phyloP scores from a whole-genome alignment of 2,329 filamentous ascomycete species.

The Hymenoscyphus repandus region DNA sequence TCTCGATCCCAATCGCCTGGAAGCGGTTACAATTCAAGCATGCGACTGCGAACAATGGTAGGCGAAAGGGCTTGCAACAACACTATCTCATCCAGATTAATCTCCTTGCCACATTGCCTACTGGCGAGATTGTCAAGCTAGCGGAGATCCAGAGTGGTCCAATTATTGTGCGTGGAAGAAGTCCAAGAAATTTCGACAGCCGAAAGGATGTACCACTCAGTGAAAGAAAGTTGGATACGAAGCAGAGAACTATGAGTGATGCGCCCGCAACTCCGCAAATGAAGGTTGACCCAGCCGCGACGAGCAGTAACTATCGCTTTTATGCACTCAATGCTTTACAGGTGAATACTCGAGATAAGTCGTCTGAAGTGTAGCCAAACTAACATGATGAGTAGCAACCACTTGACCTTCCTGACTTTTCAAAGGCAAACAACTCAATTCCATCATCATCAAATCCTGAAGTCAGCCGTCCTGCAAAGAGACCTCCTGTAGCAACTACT shows the following conservation, averaged over 20 bases:
- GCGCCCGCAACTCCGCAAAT: slow-evolving; percentile 15
- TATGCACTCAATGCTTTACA: slow-evolving; percentile 27
- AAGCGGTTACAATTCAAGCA: slow-evolving; percentile 94
- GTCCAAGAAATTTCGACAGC: slow-evolving; percentile 89
- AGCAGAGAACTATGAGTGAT: slow-evolving; percentile 25
- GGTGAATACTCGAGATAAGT: slow-evolving; percentile 13
- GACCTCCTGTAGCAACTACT: slow-evolving; percentile 9
- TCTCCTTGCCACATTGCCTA: slow-evolving; percentile 68
- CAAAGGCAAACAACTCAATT: slow-evolving; percentile 9
- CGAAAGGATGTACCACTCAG: slow-evolving; percentile 74
- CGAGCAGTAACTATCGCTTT: slow-evolving; percentile 22
- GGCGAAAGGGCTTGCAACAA: slow-evolving; percentile 89
- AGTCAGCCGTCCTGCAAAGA: slow-evolving; percentile 19
- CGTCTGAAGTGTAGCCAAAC: not conserved
- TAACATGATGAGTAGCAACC: slow-evolving; percentile 18
- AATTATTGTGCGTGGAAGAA: slow-evolving; percentile 91
- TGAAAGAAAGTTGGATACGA: slow-evolving; percentile 28
- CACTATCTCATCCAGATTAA: slow-evolving; percentile 88
- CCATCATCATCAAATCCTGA: slow-evolving; percentile 12
- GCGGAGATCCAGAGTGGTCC: slow-evolving; percentile 85
- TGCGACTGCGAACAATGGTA: slow-evolving; percentile 91
- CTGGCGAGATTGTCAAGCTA: slow-evolving; percentile 62
- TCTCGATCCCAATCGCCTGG: slow-evolving; percentile 83
- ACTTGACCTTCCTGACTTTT: slow-evolving; percentile 27
- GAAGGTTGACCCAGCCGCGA: slow-evolving; percentile 25